A percentile compares a stretch with the other conserved stretches of the same genome.
Conservation (phyloP, 768 basidiomycete genomes). For the Zangia roseola region DNA sequence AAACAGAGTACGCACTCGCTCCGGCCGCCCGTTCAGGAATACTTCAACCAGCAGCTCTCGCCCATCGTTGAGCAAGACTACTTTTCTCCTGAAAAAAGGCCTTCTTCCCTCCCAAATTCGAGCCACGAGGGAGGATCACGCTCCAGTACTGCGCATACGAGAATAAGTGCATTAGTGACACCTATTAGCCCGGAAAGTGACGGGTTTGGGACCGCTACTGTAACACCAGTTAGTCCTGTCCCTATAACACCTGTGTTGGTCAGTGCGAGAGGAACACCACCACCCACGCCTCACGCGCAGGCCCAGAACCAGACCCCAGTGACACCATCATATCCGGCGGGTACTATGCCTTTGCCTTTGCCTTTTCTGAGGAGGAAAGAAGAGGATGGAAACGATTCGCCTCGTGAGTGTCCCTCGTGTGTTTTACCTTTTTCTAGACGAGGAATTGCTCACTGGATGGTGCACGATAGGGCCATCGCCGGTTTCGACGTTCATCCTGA, state of each 20-base stretch:
- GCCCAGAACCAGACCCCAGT: slow-evolving; percentile 24
- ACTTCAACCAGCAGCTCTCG: slow-evolving; percentile 46
- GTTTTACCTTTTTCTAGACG: neutral
- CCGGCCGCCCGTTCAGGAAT: slow-evolving; percentile 36
- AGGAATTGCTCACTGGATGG: slow-evolving; percentile 2
- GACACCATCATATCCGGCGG: slow-evolving; percentile 21
- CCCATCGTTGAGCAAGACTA: slow-evolving; percentile 69
- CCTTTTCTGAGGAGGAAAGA: slow-evolving; percentile 29
- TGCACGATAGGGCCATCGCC: slow-evolving; percentile 45
- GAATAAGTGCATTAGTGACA: slow-evolving; percentile 32
- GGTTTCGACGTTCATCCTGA: slow-evolving; percentile 56
- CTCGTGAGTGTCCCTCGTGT: slow-evolving; percentile 39
- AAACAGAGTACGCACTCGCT: slow-evolving; percentile 43
- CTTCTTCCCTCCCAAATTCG: slow-evolving; percentile 32
- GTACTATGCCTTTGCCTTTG: slow-evolving; percentile 11
- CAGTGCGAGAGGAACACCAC: slow-evolving; percentile 13
- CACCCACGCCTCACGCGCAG: slow-evolving; percentile 12
- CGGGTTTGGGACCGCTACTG: slow-evolving; percentile 19
- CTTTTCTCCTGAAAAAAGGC: slow-evolving; percentile 47
- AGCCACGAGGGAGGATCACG: slow-evolving; percentile 27
- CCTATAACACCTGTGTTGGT: slow-evolving; percentile 28
- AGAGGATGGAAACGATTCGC: slow-evolving; percentile 29
- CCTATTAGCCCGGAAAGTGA: slow-evolving; percentile 25
- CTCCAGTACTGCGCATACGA: slow-evolving; percentile 30
- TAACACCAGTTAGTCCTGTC: slow-evolving; percentile 30